Evolutionary conservation across 192 early-diverging fungal genomes (phyloP), one percentile per base, ranked within the genome.

Genomic region (Backusella tarrabulga): DNA sequence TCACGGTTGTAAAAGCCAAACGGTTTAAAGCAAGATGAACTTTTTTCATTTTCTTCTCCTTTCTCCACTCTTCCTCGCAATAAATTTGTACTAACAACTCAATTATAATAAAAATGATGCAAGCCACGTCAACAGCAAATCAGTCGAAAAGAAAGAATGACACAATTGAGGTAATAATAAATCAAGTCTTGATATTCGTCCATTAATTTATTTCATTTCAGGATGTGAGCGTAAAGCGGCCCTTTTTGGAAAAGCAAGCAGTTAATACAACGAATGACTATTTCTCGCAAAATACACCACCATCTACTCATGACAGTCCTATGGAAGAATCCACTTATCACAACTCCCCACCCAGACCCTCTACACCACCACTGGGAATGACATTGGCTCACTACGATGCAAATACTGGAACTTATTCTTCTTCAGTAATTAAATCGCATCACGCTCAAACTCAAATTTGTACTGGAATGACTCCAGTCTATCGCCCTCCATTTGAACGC

Each of bases 401-500:
- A 8, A 68, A 67, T 38, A 38, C 76, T 17, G 81, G 81, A 21
- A 52, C 72, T 14, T 80, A 83, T 66, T 68, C 76, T 2, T 54
- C 77, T 14, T 74, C 77, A 56, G 40, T 69, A 6, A 32, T 81
- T 6, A 76, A 74, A 17, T 68, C 76, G 1, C 34, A 81, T 32
- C 36, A 67, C 0, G 50, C 73, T 19, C 36, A 54, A 7, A 52
- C 72, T 9, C 34, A 42, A 6, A 77, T 81, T 34, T 81, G 80
- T 38, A 74, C 76, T 26, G 80, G 80, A n/a, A 81, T 81, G 80
- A 81, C 80, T 26, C 76, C 80, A 26, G 80, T 68, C 7, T 81
- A 81, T 42, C 66, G 76, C 29, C 52, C 75, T 40, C 71, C 80
- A n/a, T 77, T 77, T n/a, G 80, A 81, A 74, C 52, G 80, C 36